Percentiles rank a stretch among this genome's conserved stretches.
These are phyloP conservation scores for Setaria viridis DNA, from an alignment of 202 grass and related monocot genomes.

Conservation along the genomic window DNA sequence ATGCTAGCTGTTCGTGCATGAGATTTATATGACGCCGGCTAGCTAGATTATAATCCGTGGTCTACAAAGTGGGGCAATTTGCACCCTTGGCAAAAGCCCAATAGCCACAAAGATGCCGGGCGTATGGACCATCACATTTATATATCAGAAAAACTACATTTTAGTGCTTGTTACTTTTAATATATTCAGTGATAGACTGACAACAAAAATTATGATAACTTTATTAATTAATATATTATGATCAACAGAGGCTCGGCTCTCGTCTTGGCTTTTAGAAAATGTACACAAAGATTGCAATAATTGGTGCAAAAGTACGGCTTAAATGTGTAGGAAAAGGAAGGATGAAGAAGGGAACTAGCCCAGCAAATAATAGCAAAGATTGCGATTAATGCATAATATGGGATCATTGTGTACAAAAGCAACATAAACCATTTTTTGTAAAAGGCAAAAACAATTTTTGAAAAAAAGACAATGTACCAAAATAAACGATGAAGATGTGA, in stretches of 20 bases:
- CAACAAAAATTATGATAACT: background rate
- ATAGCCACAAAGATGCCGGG: background rate
- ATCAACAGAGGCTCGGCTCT: background rate
- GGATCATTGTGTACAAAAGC: background rate
- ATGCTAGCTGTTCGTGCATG: background rate
- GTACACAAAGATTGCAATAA: background rate
- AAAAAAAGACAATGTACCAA: too few species aligned
- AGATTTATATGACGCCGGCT: background rate
- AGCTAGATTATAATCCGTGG: background rate
- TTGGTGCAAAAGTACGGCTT: background rate
- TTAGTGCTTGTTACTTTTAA: background rate
- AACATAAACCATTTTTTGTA: too few species aligned
- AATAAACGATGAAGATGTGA: too few species aligned
- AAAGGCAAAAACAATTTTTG: too few species aligned
- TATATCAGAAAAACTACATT: background rate
- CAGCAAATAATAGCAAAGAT: background rate
- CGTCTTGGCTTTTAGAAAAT: background rate
- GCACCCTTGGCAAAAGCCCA: background rate
- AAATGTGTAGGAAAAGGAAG: background rate
- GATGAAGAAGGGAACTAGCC: background rate
- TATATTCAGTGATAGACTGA: background rate
- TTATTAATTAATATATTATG: background rate
- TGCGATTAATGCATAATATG: background rate
- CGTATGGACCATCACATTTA: background rate
- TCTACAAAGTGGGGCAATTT: slow-evolving; percentile 20